Percentiles rank a stretch among this genome's conserved stretches.
These are phyloP conservation scores for Trametes sp. DNA, from an alignment of 1,284 basidiomycete species.

Conservation along the genomic window DNA sequence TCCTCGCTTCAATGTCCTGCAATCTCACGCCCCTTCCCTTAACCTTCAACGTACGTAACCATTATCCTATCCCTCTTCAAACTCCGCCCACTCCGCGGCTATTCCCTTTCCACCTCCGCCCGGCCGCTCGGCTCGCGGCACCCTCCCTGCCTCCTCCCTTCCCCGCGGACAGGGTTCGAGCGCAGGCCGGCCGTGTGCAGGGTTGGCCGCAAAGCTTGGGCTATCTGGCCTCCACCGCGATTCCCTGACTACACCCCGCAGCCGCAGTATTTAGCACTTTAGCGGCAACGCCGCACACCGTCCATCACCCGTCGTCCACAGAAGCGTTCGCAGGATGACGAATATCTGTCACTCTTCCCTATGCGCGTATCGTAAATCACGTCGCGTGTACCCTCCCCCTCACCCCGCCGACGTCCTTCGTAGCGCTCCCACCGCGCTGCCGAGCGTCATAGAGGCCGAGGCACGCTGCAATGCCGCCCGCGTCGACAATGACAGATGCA, in stretches of 20 bases:
- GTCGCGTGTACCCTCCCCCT: conserved; percentile 10
- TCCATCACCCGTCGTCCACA: conserved; percentile 1
- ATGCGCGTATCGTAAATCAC: conserved; percentile 22
- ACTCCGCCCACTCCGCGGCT: conserved; percentile 23
- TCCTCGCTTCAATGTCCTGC: background rate
- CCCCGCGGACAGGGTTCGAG: background rate
- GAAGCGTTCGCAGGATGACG: conserved; percentile 3
- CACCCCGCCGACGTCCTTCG: background rate
- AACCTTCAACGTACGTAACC: conserved; percentile 18
- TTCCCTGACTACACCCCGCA: too few species aligned
- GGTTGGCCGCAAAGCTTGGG: conserved; percentile 4
- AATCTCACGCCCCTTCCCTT: conserved; percentile 5
- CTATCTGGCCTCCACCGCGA: too few species aligned
- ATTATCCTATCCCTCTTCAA: conserved; percentile 13
- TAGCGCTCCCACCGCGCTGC: conserved; percentile 9
- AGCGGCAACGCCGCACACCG: background rate
- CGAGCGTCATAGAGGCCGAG: conserved; percentile 10
- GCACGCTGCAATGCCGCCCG: conserved; percentile 1
- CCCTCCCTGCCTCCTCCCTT: background rate
- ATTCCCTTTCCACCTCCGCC: conserved; percentile 2
- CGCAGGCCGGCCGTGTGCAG: too few species aligned
- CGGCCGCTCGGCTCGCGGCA: conserved; percentile 19
- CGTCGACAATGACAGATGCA: conserved; percentile 13
- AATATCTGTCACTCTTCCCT: background rate
- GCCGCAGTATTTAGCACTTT: conserved; percentile 1